Conservation (phyloP, 192 early-diverging fungal genomes). For the Chytriomyces sp. region DNA sequence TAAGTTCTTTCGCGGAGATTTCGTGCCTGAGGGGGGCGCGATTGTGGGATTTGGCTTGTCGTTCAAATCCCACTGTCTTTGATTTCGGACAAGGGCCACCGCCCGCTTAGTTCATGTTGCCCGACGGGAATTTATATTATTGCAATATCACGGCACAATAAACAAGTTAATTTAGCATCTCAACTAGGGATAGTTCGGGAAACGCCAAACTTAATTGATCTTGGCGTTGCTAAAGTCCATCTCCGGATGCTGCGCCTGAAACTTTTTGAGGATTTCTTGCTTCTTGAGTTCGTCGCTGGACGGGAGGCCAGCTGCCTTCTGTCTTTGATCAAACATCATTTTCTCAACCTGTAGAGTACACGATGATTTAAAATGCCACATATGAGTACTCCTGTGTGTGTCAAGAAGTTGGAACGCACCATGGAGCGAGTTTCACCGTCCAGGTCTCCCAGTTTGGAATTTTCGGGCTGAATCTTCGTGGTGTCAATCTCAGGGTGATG, state of each 20-base stretch:
- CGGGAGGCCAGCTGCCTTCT: constrained; percentile 77
- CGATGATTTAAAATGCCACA: not conserved
- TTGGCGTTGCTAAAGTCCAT: constrained; percentile 54
- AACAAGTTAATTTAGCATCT: too few species aligned
- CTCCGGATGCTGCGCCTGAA: constrained; percentile 58
- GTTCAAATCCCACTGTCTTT: too few species aligned
- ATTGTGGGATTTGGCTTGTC: too few species aligned
- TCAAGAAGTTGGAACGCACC: too few species aligned
- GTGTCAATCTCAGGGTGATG: constrained; percentile 83
- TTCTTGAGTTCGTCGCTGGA: constrained; percentile 80
- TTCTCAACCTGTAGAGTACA: constrained; percentile 66
- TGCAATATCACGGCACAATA: too few species aligned
- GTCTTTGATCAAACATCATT: constrained; percentile 94
- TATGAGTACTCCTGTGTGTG: too few species aligned
- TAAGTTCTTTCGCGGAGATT: too few species aligned
- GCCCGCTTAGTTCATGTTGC: too few species aligned
- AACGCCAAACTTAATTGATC: constrained; percentile 28
- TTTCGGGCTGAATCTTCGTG: constrained; percentile 87
- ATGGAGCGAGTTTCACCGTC: constrained; percentile 89
- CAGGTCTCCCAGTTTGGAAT: constrained; percentile 81
- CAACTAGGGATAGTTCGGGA: too few species aligned
- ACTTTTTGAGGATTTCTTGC: constrained; percentile 74
- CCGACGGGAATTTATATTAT: too few species aligned
- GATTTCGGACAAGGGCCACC: too few species aligned
- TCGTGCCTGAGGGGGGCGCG: too few species aligned